Conservation (phyloP, 2,329 filamentous ascomycete genomes). For the Sporothrix mexicana region DNA sequence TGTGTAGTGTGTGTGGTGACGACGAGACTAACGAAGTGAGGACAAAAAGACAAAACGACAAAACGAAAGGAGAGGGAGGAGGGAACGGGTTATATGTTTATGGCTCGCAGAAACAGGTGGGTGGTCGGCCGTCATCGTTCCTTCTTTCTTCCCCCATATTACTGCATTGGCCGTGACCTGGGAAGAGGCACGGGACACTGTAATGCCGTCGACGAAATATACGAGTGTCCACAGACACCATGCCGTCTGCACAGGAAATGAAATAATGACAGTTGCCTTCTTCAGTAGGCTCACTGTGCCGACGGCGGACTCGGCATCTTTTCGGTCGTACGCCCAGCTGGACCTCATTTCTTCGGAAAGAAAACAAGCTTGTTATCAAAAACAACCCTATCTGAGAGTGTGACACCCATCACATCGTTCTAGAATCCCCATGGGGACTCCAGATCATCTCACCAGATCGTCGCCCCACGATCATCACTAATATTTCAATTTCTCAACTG, state of each 20-base stretch:
- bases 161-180: neutral
- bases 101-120: neutral
- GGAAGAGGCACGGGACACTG: slow-evolving; percentile 2
- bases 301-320: neutral
- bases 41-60: neutral
- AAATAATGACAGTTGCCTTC: no score
- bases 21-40: neutral
- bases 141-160: neutral
- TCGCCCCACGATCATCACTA: no score
- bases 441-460: slow-evolving; percentile 2
- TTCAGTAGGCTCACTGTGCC: neutral
- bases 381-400: slow-evolving; percentile 3
- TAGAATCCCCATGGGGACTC: neutral
- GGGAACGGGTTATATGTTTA: slow-evolving; percentile 9
- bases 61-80: neutral
- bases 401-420: neutral
- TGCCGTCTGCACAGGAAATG: neutral
- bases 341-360: neutral
- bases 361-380: slow-evolving; percentile 6
- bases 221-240: neutral
- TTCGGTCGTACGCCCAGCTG: neutral
- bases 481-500: no score
- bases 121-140: neutral
- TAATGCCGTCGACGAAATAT: neutral
- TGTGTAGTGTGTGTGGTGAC: neutral